Evolutionary conservation across 2,329 filamentous ascomycete genomes (phyloP).

Genomic region (Neospermospora avenae): DNA sequence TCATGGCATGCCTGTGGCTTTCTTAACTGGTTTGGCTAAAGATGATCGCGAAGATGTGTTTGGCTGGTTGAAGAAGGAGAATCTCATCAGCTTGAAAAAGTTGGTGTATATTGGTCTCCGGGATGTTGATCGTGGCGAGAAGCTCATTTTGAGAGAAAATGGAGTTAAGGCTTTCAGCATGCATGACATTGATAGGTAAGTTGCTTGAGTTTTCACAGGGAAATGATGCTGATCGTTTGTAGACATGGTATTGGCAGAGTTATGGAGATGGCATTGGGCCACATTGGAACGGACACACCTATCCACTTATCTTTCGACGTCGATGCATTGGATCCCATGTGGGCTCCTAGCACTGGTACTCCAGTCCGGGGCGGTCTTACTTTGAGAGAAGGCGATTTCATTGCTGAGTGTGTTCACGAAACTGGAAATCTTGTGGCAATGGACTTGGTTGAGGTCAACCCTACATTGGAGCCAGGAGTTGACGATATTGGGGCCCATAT

Average conservation of each 20-base stretch:
- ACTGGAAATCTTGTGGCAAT: slow-evolving; percentile 76
- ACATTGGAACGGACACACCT: slow-evolving; percentile 90
- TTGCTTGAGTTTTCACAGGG: slow-evolving; percentile 7
- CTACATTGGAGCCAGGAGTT: slow-evolving; percentile 57
- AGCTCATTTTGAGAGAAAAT: slow-evolving; percentile 82
- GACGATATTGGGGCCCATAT: slow-evolving; percentile 67
- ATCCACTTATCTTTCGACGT: slow-evolving; percentile 98
- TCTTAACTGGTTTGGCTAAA: slow-evolving; percentile 79
- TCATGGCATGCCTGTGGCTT: slow-evolving; percentile 96
- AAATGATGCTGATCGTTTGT: slow-evolving; percentile 12
- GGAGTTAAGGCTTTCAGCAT: slow-evolving; percentile 96
- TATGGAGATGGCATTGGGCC: slow-evolving; percentile 96
- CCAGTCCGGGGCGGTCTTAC: slow-evolving; percentile 92
- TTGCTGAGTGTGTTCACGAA: slow-evolving; percentile 82
- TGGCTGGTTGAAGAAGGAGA: slow-evolving; percentile 79
- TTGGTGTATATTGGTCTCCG: slow-evolving; percentile 95
- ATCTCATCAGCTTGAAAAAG: slow-evolving; percentile 70
- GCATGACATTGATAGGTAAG: slow-evolving; percentile 91
- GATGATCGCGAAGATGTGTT: slow-evolving; percentile 78
- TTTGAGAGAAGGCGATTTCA: slow-evolving; percentile 92
- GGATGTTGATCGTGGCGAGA: slow-evolving; percentile 92
- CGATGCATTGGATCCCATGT: slow-evolving; percentile 92
- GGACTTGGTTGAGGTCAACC: slow-evolving; percentile 82
- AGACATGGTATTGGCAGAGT: slow-evolving; percentile 92
- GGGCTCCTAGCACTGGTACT: slow-evolving; percentile 93